A percentile compares a stretch with the other conserved stretches of the same genome.
phyloP scores from a whole-genome alignment of 768 basidiomycete genomes.

The Hysterangium stoloniferum region DNA sequence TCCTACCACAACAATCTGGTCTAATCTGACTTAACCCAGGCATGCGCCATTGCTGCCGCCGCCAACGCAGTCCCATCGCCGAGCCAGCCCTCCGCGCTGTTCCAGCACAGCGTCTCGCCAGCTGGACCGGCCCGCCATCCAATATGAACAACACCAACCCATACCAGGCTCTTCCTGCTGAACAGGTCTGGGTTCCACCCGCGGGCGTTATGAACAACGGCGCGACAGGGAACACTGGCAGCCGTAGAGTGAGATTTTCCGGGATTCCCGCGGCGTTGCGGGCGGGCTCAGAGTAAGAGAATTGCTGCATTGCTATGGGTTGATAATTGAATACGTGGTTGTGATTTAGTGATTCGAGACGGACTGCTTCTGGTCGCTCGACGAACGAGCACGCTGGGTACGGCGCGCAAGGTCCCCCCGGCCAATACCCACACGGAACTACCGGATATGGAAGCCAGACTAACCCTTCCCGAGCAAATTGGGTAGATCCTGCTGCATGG shows the following conservation, averaged over 20 bases:
- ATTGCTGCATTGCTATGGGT: neutral
- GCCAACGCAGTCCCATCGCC: neutral
- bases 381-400: neutral
- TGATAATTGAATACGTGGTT: neutral
- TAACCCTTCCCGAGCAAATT: conserved; percentile 4
- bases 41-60: conserved; percentile 1
- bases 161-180: neutral
- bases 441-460: no score
- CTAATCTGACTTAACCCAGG: neutral
- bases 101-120: neutral
- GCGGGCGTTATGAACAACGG: neutral
- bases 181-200: neutral
- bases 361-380: neutral
- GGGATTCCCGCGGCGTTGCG: neutral
- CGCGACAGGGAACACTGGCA: neutral
- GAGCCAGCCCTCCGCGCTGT: conserved; percentile 3
- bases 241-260: neutral
- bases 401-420: neutral
- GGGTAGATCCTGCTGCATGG: conserved; percentile 7
- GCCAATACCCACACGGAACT: no score
- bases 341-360: neutral
- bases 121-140: neutral
- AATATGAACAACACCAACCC: neutral
- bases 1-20: neutral
- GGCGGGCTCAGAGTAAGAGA: neutral